Conservation (phyloP, 345 rosid genomes). For the Eucalyptus shirleyi region DNA sequence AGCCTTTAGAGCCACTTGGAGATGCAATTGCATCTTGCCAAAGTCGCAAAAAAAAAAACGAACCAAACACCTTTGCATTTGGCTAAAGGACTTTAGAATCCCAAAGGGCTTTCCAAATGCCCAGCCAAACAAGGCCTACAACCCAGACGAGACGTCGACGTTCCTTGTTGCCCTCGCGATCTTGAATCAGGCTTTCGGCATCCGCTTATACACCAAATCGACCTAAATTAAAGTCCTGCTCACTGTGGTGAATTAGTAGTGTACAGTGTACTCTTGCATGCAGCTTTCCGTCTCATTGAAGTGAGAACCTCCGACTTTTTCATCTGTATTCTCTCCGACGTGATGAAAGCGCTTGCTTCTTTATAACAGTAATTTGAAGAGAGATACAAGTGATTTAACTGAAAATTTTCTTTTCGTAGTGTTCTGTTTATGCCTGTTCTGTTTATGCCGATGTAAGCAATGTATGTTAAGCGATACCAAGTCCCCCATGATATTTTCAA, state of each 20-base stretch:
- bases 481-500: neutral
- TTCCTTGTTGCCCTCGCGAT: conserved; percentile 67
- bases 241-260: neutral
- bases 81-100: too few species aligned
- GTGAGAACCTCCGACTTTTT: neutral
- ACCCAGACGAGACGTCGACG: conserved; percentile 57
- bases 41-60: too few species aligned
- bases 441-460: neutral
- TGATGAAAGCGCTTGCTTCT: neutral
- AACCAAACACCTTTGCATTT: too few species aligned
- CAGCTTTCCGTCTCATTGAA: neutral
- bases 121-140: too few species aligned
- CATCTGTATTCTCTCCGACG: neutral
- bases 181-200: conserved; percentile 61
- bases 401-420: neutral
- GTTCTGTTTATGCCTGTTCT: neutral
- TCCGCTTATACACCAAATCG: conserved; percentile 57
- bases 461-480: neutral
- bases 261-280: neutral
- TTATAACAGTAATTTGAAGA: neutral
- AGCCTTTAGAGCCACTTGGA: too few species aligned
- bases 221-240: neutral
- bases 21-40: too few species aligned
- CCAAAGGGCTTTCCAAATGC: too few species aligned
- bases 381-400: neutral